These are phyloP conservation scores for Blepharisma japonicum DNA, from an alignment of 73 alveolate genomes.

Conservation along the genomic window DNA sequence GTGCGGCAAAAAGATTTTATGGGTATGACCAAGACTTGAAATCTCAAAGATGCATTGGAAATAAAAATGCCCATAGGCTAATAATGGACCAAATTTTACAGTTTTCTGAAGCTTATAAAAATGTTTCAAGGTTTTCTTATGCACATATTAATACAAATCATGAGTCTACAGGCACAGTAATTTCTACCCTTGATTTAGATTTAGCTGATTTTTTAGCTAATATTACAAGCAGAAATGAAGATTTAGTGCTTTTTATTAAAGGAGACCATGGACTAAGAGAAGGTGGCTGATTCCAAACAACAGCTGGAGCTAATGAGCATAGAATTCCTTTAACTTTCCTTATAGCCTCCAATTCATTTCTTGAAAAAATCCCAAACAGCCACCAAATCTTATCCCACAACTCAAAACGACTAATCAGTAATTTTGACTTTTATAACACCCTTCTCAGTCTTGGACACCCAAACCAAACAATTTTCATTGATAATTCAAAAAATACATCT, in stretches of 20 bases:
- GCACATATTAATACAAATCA: slow-evolving; percentile 24
- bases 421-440: slow-evolving; percentile 15
- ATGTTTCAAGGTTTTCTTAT: slow-evolving; percentile 20
- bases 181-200: slow-evolving; percentile 4
- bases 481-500: background rate
- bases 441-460: background rate
- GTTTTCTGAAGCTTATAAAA: slow-evolving; percentile 17
- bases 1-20: slow-evolving; percentile 17
- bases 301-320: slow-evolving; percentile 21
- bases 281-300: background rate
- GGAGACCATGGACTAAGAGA: slow-evolving; percentile 34
- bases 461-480: background rate
- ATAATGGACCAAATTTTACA: slow-evolving; percentile 5
- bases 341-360: background rate
- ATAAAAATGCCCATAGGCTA: slow-evolving; percentile 13
- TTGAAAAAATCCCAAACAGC: background rate
- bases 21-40: background rate
- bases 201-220: background rate
- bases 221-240: background rate
- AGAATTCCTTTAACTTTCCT: slow-evolving; percentile 6
- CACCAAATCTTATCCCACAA: background rate
- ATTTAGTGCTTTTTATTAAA: background rate
- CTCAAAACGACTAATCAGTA: background rate
- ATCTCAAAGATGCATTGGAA: slow-evolving; percentile 28
- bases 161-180: slow-evolving; percentile 24